These are phyloP conservation scores for Epithele typhae DNA, from an alignment of 768 basidiomycete genomes.

Conservation along the genomic window DNA sequence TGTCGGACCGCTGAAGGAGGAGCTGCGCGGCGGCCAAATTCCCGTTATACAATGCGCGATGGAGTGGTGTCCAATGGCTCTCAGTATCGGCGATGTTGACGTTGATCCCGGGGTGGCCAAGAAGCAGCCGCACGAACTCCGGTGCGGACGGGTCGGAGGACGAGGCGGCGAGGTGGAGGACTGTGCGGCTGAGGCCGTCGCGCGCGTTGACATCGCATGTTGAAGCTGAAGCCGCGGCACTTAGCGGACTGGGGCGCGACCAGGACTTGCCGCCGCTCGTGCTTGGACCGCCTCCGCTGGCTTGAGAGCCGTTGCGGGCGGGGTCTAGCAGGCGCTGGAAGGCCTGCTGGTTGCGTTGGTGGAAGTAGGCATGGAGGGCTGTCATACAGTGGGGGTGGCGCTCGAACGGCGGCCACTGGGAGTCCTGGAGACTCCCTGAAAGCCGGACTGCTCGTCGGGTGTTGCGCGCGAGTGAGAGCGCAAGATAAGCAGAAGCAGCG, in stretches of 20 bases:
- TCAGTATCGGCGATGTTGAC: slow-evolving; percentile 81
- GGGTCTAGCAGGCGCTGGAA: slow-evolving; percentile 73
- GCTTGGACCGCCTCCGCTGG: slow-evolving; percentile 26
- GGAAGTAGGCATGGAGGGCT: slow-evolving; percentile 75
- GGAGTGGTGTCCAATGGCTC: slow-evolving; percentile 88
- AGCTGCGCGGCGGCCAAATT: slow-evolving; percentile 72
- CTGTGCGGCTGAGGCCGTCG: slow-evolving; percentile 70
- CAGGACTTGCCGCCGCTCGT: slow-evolving; percentile 55
- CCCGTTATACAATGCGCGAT: slow-evolving; percentile 79
- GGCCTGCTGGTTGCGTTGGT: slow-evolving; percentile 65
- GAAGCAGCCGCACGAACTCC: slow-evolving; percentile 73
- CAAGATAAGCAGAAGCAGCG: slow-evolving; percentile 5
- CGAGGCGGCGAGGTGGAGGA: slow-evolving; percentile 77
- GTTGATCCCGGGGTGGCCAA: slow-evolving; percentile 71
- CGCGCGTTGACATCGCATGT: slow-evolving; percentile 76
- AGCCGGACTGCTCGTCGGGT: slow-evolving; percentile 13
- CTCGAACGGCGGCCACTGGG: slow-evolving; percentile 20
- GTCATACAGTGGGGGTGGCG: slow-evolving; percentile 46
- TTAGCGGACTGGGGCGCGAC: slow-evolving; percentile 43
- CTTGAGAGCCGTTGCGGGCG: slow-evolving; percentile 26
- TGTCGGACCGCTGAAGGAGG: slow-evolving; percentile 70
- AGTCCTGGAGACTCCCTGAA: slow-evolving; percentile 20
- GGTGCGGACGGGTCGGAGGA: slow-evolving; percentile 56
- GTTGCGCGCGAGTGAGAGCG: slow-evolving; percentile 10
- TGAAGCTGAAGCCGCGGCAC: slow-evolving; percentile 16